Evolutionary conservation across 2,329 filamentous ascomycete species (phyloP).

Genomic region (Cytospora schulzeri): DNA sequence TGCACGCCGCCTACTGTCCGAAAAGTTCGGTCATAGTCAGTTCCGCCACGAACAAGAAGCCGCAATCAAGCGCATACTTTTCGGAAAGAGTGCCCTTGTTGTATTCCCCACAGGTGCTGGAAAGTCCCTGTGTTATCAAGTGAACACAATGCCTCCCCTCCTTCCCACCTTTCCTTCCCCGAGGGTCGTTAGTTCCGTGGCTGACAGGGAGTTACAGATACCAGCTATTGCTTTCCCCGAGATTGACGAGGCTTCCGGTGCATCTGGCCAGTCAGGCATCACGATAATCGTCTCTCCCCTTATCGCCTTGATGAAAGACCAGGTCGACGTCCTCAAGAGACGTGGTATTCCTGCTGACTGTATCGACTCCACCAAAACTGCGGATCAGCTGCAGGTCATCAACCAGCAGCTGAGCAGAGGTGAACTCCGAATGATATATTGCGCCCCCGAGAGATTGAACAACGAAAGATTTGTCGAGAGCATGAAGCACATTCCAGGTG

Average conservation of each 20-base stretch:
- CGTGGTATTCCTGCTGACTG: slow-evolving; percentile 55
- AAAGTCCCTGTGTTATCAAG: slow-evolving; percentile 54
- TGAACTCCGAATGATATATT: slow-evolving; percentile 56
- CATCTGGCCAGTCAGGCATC: slow-evolving; percentile 45
- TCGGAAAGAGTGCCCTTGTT: slow-evolving; percentile 45
- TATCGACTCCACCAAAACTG: slow-evolving; percentile 58
- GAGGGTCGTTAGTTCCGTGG: no score
- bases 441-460: slow-evolving; percentile 61
- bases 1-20: slow-evolving; percentile 37
- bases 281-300: slow-evolving; percentile 59
- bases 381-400: slow-evolving; percentile 46
- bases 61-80: slow-evolving; percentile 42
- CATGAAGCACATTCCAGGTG: slow-evolving; percentile 56
- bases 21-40: slow-evolving; percentile 42
- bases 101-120: slow-evolving; percentile 52
- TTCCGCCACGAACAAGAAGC: slow-evolving; percentile 50
- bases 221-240: slow-evolving; percentile 50
- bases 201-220: slow-evolving; percentile 38
- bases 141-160: slow-evolving; percentile 28
- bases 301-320: slow-evolving; percentile 63
- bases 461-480: slow-evolving; percentile 61
- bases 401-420: slow-evolving; percentile 45
- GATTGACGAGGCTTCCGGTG: slow-evolving; percentile 40
- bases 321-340: slow-evolving; percentile 55
- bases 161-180: no score